Conservation (phyloP, 2,329 filamentous ascomycete species). For the Hypoxylon sp. region DNA sequence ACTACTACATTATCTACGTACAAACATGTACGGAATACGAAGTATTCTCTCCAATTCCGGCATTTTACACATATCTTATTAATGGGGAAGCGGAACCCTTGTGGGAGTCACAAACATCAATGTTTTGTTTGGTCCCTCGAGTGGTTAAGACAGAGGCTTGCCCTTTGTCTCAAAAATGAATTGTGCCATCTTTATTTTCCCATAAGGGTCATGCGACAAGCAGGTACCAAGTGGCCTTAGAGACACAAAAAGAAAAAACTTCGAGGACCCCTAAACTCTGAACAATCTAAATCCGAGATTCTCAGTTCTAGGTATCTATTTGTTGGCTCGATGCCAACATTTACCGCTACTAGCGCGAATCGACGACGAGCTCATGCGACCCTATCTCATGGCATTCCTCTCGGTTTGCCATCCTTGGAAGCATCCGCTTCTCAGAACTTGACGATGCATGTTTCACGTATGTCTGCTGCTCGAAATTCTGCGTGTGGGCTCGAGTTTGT, state of each 20-base stretch:
- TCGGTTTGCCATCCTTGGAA: constrained; percentile 20
- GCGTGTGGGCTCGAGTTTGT: background rate
- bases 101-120: background rate
- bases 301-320: constrained; percentile 4
- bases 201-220: constrained; percentile 5
- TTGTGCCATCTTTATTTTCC: constrained; percentile 6
- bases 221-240: constrained; percentile 6
- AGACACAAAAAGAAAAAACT: constrained; percentile 13
- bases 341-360: constrained; percentile 35
- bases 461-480: constrained; percentile 12
- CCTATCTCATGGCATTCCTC: constrained; percentile 17
- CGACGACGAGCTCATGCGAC: constrained; percentile 15
- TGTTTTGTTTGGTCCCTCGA: background rate
- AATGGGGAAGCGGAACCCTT: background rate
- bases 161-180: constrained; percentile 2
- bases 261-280: constrained; percentile 21
- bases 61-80: background rate
- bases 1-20: background rate
- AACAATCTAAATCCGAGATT: background rate
- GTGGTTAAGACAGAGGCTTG: background rate
- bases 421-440: constrained; percentile 9
- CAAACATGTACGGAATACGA: background rate
- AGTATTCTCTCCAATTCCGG: constrained; percentile 1
- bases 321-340: constrained; percentile 34
- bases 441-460: constrained; percentile 25